These are phyloP conservation scores for Ganoderma resinaceum DNA, from an alignment of 1,284 basidiomycete genomes.

Conservation along the genomic window DNA sequence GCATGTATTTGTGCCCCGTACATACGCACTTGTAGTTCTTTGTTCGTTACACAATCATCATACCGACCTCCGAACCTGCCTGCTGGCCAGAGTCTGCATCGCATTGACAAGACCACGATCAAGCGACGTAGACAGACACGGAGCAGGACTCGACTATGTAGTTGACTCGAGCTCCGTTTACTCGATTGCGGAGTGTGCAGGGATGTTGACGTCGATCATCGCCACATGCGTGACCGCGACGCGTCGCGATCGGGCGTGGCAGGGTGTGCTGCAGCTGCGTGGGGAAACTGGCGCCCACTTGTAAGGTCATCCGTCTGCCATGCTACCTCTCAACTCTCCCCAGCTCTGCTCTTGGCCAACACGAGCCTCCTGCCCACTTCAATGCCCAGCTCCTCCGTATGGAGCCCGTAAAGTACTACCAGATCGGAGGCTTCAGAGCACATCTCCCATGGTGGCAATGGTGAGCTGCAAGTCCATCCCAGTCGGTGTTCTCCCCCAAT, in stretches of 20 bases:
- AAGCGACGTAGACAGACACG: not conserved
- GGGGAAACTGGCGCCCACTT: not conserved
- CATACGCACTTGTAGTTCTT: conserved; percentile 40
- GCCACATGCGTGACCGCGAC: conserved; percentile 2
- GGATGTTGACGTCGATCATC: not conserved
- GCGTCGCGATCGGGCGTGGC: not conserved
- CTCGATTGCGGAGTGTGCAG: conserved; percentile 1
- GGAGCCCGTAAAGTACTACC: conserved; percentile 36
- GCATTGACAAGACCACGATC: not conserved
- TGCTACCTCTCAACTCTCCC: not conserved
- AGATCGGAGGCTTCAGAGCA: conserved; percentile 41
- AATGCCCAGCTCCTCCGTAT: not conserved
- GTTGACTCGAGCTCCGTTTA: no score
- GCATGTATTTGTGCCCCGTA: conserved; percentile 54
- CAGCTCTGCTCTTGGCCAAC: not conserved
- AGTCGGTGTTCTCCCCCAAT: not conserved
- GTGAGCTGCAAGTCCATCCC: conserved; percentile 24
- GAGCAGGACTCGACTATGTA: no score
- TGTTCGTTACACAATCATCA: conserved; percentile 28
- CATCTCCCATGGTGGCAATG: conserved; percentile 33
- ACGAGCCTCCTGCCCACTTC: not conserved
- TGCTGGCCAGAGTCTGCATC: not conserved
- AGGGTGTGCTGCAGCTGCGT: not conserved
- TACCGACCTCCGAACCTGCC: conserved; percentile 11
- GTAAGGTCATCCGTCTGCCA: not conserved